These are phyloP conservation scores for Metschnikowia corniflorae DNA, from an alignment of 805 yeast genomes.

Conservation along the genomic window DNA sequence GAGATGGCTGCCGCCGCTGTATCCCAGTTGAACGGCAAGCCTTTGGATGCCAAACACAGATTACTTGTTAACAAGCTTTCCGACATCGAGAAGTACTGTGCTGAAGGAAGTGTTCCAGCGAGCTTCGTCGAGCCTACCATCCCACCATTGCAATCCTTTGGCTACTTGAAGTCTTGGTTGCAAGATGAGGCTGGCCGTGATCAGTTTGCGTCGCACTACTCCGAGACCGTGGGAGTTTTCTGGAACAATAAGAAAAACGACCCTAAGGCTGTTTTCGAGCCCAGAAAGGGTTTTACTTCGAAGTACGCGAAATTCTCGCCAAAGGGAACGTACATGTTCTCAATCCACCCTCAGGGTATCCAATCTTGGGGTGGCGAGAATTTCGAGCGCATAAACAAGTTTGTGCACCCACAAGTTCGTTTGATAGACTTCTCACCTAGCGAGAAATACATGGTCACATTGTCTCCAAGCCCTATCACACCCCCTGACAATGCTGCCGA, in stretches of 20 bases:
- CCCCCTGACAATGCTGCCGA: slow-evolving; percentile 61
- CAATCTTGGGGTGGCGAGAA: slow-evolving; percentile 93
- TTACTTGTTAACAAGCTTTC: slow-evolving; percentile 76
- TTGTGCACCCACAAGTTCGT: slow-evolving; percentile 85
- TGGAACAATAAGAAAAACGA: slow-evolving; percentile 77
- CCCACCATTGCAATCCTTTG: slow-evolving; percentile 70
- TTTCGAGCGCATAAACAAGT: slow-evolving; percentile 70
- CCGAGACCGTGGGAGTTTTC: slow-evolving; percentile 75
- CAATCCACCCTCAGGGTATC: slow-evolving; percentile 91
- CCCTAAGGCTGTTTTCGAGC: slow-evolving; percentile 75
- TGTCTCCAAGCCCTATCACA: slow-evolving; percentile 79
- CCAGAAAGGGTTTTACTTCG: slow-evolving; percentile 82
- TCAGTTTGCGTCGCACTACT: slow-evolving; percentile 77
- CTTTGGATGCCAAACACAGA: slow-evolving; percentile 90
- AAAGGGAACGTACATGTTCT: slow-evolving; percentile 81
- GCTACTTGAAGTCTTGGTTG: slow-evolving; percentile 87
- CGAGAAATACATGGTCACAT: slow-evolving; percentile 85
- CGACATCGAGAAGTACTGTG: slow-evolving; percentile 77
- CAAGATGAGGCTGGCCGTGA: slow-evolving; percentile 87
- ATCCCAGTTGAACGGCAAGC: slow-evolving; percentile 78
- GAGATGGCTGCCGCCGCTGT: slow-evolving; percentile 75
- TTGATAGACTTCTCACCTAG: slow-evolving; percentile 89
- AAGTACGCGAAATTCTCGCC: slow-evolving; percentile 89
- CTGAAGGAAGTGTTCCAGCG: slow-evolving; percentile 56
- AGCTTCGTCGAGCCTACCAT: slow-evolving; percentile 69